Evolutionary conservation across 495 filamentous ascomycete species (phyloP).

Genomic region (Aspergillus leporis): DNA sequence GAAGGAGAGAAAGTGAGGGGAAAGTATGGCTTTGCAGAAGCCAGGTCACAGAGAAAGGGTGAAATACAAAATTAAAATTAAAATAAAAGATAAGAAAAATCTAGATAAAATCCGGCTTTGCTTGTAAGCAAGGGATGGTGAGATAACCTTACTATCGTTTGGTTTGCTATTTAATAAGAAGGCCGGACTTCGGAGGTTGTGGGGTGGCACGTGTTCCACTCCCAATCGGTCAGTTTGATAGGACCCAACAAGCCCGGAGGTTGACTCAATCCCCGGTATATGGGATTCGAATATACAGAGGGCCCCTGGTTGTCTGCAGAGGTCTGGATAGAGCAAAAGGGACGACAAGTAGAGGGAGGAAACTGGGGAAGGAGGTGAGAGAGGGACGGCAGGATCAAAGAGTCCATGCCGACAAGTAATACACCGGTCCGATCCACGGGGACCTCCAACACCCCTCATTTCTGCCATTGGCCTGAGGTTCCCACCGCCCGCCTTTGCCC

Average conservation of each 20-base stretch:
- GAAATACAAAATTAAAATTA: slow-evolving; percentile 5
- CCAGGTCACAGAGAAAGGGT: slow-evolving; percentile 4
- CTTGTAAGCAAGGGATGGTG: neutral
- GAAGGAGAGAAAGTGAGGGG: neutral
- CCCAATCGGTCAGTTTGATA: neutral
- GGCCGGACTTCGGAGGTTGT: slow-evolving; percentile 16
- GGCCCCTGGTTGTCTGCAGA: neutral
- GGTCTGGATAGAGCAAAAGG: neutral
- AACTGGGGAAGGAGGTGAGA: neutral
- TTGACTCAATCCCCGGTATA: neutral
- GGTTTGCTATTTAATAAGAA: slow-evolving; percentile 2
- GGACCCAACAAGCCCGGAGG: neutral
- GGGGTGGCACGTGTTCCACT: slow-evolving; percentile 9
- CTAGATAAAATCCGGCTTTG: slow-evolving; percentile 3
- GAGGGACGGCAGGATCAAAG: neutral
- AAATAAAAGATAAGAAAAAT: slow-evolving; percentile 6
- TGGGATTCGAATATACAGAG: neutral
- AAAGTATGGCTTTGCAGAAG: neutral
- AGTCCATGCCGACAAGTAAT: neutral
- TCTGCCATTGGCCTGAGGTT: neutral
- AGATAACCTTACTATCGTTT: neutral
- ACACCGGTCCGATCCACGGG: slow-evolving; percentile 2
- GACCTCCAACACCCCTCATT: neutral
- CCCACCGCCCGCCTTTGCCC: neutral
- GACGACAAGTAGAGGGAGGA: neutral